Conservation (phyloP, 495 filamentous ascomycete species). For the Trichoderma gamsii region DNA sequence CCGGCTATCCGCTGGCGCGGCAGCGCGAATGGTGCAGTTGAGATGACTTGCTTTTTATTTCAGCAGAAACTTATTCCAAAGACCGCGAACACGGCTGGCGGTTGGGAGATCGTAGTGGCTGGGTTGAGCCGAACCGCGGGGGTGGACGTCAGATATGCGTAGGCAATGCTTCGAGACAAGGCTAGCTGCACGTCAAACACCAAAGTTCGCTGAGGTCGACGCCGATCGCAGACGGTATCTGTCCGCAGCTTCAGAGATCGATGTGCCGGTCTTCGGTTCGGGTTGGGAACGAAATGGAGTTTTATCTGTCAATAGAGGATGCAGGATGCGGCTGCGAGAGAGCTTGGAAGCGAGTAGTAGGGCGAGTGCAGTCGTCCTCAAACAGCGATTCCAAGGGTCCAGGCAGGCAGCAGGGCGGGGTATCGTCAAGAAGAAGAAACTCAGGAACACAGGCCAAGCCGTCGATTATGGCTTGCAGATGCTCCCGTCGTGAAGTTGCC, state of each 20-base stretch:
- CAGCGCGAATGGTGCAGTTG: constrained; percentile 6
- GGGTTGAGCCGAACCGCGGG: neutral
- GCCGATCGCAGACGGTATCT: neutral
- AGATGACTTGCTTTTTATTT: neutral
- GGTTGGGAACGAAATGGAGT: neutral
- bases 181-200: neutral
- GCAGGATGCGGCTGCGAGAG: neutral
- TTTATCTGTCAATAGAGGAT: neutral
- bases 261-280: neutral
- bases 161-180: neutral
- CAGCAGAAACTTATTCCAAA: neutral
- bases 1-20: constrained; percentile 14
- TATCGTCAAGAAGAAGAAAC: neutral
- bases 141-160: neutral
- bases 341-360: constrained; percentile 1
- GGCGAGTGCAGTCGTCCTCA: constrained; percentile 10
- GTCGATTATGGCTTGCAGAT: neutral
- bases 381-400: constrained; percentile 11
- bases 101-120: neutral
- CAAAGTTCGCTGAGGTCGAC: neutral
- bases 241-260: neutral
- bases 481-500: neutral
- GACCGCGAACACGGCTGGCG: neutral
- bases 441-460: neutral
- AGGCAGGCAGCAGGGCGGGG: constrained; percentile 5